phyloP scores from a whole-genome alignment of 2,329 filamentous ascomycete species.

The Fusarium sublunatum region DNA sequence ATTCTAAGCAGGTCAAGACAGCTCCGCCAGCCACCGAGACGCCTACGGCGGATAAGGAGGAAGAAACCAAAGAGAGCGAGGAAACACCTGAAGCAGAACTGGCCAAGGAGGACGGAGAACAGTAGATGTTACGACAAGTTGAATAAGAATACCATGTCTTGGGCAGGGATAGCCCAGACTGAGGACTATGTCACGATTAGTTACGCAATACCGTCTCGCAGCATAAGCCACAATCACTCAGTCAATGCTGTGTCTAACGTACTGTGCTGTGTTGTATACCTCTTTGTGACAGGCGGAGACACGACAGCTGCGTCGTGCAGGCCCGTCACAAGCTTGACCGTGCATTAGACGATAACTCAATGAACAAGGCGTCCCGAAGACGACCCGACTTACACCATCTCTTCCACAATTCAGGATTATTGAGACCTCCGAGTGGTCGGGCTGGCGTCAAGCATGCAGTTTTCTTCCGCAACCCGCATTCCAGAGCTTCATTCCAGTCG shows the following conservation, averaged over 20 bases:
- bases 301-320: not conserved
- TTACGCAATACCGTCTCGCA: constrained; percentile 19
- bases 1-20: constrained; percentile 62
- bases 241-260: not conserved
- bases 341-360: not conserved
- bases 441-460: constrained; percentile 18
- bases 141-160: constrained; percentile 15
- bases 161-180: constrained; percentile 8
- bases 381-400: not conserved
- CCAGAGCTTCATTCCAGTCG: constrained; percentile 21
- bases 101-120: constrained; percentile 37
- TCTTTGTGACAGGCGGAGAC: not conserved
- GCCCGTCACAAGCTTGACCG: not conserved
- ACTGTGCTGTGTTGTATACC: not conserved
- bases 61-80: constrained; percentile 25
- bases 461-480: constrained; percentile 24
- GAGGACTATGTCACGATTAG: constrained; percentile 14
- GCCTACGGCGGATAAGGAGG: constrained; percentile 22
- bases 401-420: constrained; percentile 11
- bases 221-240: constrained; percentile 1
- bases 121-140: constrained; percentile 18
- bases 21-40: constrained; percentile 29
- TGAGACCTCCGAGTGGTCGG: not conserved
- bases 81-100: constrained; percentile 28
- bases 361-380: not conserved